Base-by-base conservation (phyloP, 2,329 filamentous ascomycete genomes). In the Tetracladium maxilliforme region DNA sequence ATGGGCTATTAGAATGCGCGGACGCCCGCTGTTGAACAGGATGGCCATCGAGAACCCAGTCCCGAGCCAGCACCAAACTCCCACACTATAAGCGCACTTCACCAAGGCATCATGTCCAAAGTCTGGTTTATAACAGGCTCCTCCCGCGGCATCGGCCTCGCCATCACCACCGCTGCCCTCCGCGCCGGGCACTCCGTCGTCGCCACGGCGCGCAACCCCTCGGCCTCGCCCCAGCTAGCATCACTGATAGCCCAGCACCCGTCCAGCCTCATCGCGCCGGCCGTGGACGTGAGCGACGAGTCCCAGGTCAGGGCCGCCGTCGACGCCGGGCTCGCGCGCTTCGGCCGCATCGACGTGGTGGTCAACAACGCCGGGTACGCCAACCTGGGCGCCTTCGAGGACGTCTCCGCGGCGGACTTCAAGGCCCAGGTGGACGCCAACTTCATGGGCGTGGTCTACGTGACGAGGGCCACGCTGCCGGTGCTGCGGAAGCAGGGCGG, bases 311-410 rank as follows among this genome's bases (percentile, higher is more conserved):
- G 41, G 7, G 27, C 41, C 3, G 42, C 49, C 2, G 42, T 54
- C 12, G 34, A 56, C 6, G 42, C 45, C 11, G 54, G 56, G 0
- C 17, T 45, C 2, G 42, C 54, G 3, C 58, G 57, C 23, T 73
- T 69, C 37, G 54, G 57, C 11, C 57, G 61, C 6, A 44, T 75
- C 22, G 66, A 74, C 38, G 58, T 71, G 2, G 59, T 72, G 5
- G 56, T 69, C 30, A 72, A 72, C 46, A 72, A 72, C 24, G 67
- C 67, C 4, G 70, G 67, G 3, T 71, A 69, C 30, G 61, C 62
- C n/a, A 45, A 66, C 2, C 39, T 45, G 6, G 62, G 59, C 9
- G 54, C 59, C 2, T 57, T 70, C 23, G 68, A 74, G 36, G 57
- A 60, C 6, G 41, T 63, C 4, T 47, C 48, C 2, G 51, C 67